Base-by-base conservation (phyloP, 2,329 filamentous ascomycete genomes). In the Chaetomium olivaceum region DNA sequence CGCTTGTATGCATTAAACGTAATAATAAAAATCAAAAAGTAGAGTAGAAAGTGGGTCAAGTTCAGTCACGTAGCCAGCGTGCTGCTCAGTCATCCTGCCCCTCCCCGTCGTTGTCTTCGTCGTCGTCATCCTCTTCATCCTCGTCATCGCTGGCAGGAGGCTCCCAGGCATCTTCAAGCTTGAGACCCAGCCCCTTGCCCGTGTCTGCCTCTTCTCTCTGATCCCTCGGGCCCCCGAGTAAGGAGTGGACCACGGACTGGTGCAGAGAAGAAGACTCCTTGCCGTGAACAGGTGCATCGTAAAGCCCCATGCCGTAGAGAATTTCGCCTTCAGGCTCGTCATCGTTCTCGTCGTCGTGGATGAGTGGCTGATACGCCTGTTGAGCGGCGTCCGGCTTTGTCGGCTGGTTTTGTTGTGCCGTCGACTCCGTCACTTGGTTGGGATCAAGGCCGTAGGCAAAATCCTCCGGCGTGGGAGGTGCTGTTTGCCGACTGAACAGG, bases 251-350 rank as follows among this genome's bases (percentile, higher is more conserved):
- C 29, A 83, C 84, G 5, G 82, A 82, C 58, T 82, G 75, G 77
- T 87, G 82, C 77, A 85, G 74, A 59, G 82, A 78, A 59, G 82
- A 78, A 33, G 81, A 78, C 63, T 85, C 83, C 23, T 80, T 77
- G 8, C 51, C 76, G 72, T 85, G 84, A 63, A 88, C 89, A 0
- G 90, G 90, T 4, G 85, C 80, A 72, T 92, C 91, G 76, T 95
- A 95, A 0, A 95, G 83, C 0, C 91, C 91, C 85, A 95, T 89
- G 23, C 91, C 91, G n/a, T 93, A 83, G 1, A 94, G 82, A 66
- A 92, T 89, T 72, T 93, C 90, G 46, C 87, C 89, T 16, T 84
- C 59, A 19, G 82, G 75, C 31, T 87, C 86, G 57, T 85, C 80
- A 48, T 86, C 82, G 36, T 84, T 82, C 64, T 85, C 83, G 57